Conservation (phyloP, 306 rosid species). For the Sechiopsis laciniata region DNA sequence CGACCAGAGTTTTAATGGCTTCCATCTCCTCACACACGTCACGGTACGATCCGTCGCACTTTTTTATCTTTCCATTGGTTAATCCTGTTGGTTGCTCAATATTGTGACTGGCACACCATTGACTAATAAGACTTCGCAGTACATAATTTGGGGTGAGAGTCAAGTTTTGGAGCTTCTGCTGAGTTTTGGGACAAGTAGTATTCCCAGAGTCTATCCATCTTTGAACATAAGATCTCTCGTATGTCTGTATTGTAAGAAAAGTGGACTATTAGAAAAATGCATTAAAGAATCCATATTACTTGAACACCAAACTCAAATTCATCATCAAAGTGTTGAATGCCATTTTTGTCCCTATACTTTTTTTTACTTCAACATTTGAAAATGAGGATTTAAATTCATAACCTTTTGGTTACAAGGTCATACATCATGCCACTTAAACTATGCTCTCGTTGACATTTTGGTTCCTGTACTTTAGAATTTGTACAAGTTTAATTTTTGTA, state of each 20-base stretch:
- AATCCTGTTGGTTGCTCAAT: constrained; percentile 80
- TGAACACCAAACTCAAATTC: background rate
- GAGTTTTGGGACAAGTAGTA: constrained; percentile 88
- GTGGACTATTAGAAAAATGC: background rate
- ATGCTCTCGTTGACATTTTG: too few species aligned
- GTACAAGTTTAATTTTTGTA: too few species aligned
- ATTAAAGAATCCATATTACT: background rate
- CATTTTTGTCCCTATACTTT: too few species aligned
- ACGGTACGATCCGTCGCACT: constrained; percentile 79
- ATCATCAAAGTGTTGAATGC: background rate
- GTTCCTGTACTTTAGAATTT: too few species aligned
- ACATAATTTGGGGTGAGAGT: constrained; percentile 88
- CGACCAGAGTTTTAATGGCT: constrained; percentile 61
- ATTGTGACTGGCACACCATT: constrained; percentile 73
- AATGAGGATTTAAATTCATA: too few species aligned
- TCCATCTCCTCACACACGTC: constrained; percentile 79
- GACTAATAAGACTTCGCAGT: constrained; percentile 76
- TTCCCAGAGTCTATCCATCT: constrained; percentile 97
- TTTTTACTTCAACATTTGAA: too few species aligned
- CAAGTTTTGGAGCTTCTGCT: constrained; percentile 79
- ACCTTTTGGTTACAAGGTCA: too few species aligned
- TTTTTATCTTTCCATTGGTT: constrained; percentile 77
- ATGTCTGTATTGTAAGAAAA: constrained; percentile 49
- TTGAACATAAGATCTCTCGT: constrained; percentile 89
- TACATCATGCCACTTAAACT: too few species aligned